Evolutionary conservation across 495 filamentous ascomycete species (phyloP).

Genomic region (Aspergillus asperescens): DNA sequence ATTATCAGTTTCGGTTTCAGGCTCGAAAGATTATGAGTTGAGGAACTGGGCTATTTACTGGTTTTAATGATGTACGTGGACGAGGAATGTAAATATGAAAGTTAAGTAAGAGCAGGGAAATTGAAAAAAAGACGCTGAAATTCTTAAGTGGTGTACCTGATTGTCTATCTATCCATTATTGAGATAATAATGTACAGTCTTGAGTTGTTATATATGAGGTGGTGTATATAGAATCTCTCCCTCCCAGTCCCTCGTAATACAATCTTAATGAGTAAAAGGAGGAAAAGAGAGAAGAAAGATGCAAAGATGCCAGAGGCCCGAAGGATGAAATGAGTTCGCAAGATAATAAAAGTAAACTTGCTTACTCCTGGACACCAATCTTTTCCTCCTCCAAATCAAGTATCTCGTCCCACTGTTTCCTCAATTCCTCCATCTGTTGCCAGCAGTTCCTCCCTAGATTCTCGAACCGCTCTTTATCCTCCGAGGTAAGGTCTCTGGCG

Average conservation of each 20-base stretch:
- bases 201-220: not conserved
- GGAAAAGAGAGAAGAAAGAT: not conserved
- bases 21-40: slow-evolving; percentile 6
- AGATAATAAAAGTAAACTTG: not conserved
- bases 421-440: slow-evolving; percentile 78
- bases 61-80: slow-evolving; percentile 29
- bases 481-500: slow-evolving; percentile 53
- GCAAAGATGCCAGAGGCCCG: not conserved
- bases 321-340: not conserved
- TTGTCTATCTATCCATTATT: slow-evolving; percentile 2
- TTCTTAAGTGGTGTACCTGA: not conserved
- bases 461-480: slow-evolving; percentile 68
- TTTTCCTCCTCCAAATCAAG: slow-evolving; percentile 40
- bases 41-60: slow-evolving; percentile 12
- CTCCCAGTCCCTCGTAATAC: not conserved
- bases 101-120: slow-evolving; percentile 3
- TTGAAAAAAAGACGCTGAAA: slow-evolving; percentile 9
- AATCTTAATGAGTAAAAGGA: too few species aligned
- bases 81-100: slow-evolving; percentile 40
- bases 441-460: slow-evolving; percentile 66
- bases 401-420: slow-evolving; percentile 68
- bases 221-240: not conserved
- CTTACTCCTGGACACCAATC: slow-evolving; percentile 3
- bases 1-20: not conserved
- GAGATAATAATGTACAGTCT: not conserved